These are phyloP conservation scores for Ballota nigra DNA, from an alignment of 257 asterid species.

Conservation along the genomic window DNA sequence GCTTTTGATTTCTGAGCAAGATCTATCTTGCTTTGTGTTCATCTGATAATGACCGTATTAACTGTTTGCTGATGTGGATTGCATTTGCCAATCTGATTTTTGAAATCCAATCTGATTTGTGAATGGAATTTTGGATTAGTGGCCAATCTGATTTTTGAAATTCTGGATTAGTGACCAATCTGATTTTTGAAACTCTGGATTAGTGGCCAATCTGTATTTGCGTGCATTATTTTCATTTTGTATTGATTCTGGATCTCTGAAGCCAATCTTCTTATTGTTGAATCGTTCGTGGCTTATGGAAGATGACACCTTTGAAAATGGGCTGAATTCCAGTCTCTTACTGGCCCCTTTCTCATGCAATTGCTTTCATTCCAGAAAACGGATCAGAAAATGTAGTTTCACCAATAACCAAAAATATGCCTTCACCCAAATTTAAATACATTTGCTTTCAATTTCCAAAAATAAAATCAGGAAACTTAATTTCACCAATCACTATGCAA, in stretches of 20 bases:
- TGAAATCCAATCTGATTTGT: no score
- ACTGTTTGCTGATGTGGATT: not conserved
- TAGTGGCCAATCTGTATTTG: no score
- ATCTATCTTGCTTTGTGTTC: not conserved
- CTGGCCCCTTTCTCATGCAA: not conserved
- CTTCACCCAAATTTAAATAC: not conserved
- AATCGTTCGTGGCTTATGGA: not conserved
- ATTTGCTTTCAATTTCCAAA: not conserved
- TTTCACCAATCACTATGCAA: not conserved
- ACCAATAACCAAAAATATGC: not conserved
- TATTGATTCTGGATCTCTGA: not conserved
- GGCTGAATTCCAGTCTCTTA: not conserved
- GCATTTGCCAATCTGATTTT: not conserved
- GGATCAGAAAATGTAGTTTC: not conserved
- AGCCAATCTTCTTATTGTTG: not conserved
- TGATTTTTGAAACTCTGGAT: no score
- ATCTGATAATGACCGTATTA: not conserved
- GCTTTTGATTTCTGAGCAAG: not conserved
- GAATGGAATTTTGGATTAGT: not conserved
- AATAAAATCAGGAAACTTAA: not conserved
- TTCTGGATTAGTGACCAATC: no score
- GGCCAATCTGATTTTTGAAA: not conserved
- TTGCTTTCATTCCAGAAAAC: not conserved
- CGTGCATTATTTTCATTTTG: not conserved
- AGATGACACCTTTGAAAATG: not conserved